Conservation (phyloP, 179 eudicot species). For the Actinidia chinensis region DNA sequence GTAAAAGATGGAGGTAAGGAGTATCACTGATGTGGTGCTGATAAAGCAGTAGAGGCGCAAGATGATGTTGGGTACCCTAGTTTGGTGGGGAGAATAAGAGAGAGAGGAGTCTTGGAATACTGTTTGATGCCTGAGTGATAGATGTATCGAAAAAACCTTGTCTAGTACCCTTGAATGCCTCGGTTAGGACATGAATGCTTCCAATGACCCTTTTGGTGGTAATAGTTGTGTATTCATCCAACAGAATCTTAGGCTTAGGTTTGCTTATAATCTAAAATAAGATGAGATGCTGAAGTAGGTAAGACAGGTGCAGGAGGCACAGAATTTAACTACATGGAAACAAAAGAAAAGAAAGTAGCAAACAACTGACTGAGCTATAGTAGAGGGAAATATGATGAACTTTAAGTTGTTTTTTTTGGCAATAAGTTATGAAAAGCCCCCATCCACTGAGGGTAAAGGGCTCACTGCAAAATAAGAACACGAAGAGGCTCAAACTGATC, state of each 20-base stretch:
- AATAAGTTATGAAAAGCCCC: neutral
- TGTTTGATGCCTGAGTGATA: neutral
- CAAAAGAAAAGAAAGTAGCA: neutral
- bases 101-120: too few relatives aligned
- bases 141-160: neutral
- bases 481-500: neutral
- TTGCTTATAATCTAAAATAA: neutral
- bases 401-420: neutral
- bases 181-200: neutral
- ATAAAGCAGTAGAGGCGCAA: neutral
- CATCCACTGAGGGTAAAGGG: neutral
- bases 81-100: too few relatives aligned
- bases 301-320: neutral
- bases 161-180: neutral
- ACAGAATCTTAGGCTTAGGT: neutral
- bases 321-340: neutral
- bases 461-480: neutral
- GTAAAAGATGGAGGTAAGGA: neutral
- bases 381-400: neutral
- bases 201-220: neutral
- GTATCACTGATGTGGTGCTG: neutral
- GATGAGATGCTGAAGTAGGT: neutral
- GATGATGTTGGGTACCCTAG: too few relatives aligned
- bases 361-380: neutral
- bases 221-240: too few relatives aligned